Percentiles rank a stretch among this genome's conserved stretches.
Conservation (phyloP, 257 asterid species). For the Plantago elongata region DNA sequence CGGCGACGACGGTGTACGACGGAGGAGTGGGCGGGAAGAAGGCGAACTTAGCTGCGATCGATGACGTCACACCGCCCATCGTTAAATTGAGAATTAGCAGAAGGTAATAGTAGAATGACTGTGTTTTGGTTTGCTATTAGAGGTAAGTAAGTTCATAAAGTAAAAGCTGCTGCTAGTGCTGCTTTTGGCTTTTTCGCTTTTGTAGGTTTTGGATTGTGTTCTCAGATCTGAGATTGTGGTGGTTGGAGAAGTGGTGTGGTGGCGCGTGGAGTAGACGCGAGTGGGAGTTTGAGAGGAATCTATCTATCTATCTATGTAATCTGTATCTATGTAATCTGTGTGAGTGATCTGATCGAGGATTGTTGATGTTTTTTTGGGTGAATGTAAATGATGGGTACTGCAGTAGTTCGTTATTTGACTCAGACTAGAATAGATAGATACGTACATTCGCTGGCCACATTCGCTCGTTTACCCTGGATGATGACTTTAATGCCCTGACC, state of each 20-base stretch:
- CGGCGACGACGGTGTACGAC: slow-evolving; percentile 77
- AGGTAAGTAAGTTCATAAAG: no score
- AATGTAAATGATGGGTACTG: no score
- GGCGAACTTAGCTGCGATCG: slow-evolving; percentile 97
- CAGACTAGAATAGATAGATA: no score
- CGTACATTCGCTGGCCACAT: no score
- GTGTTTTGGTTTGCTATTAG: neutral
- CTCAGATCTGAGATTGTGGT: neutral
- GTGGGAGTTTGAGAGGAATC: neutral
- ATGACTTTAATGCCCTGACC: no score
- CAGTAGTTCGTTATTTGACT: neutral
- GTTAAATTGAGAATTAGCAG: slow-evolving; percentile 15
- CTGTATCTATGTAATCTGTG: no score
- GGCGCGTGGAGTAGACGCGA: slow-evolving; percentile 1
- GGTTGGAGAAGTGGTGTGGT: neutral
- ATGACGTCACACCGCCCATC: slow-evolving; percentile 98
- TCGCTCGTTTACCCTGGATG: no score
- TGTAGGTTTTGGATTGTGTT: slow-evolving; percentile 26
- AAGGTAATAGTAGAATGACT: neutral
- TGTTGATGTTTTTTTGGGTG: neutral
- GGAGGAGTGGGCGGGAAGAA: slow-evolving; percentile 96
- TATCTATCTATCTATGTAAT: no score
- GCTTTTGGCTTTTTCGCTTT: no score
- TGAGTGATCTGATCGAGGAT: neutral
- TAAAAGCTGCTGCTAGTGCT: slow-evolving; percentile 31